A percentile compares a stretch with the other conserved stretches of the same genome.
These are phyloP conservation scores for Blastobotrys serpentis DNA, from an alignment of 1,139 yeast species.

Conservation along the genomic window DNA sequence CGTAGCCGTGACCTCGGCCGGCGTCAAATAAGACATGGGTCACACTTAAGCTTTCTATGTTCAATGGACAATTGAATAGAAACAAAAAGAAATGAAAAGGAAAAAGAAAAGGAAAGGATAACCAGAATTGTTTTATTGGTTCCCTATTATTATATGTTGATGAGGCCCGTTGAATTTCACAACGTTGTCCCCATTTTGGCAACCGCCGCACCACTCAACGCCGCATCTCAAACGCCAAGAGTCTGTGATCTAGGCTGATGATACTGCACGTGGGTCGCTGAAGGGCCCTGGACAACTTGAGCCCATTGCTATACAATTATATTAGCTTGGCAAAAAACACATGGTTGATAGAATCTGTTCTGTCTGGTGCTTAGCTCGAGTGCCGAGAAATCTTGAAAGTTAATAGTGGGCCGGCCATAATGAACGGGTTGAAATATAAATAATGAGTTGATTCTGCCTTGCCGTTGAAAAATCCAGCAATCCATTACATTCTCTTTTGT, in stretches of 20 bases:
- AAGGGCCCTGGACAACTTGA: not conserved
- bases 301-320: not conserved
- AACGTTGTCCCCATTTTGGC: not conserved
- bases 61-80: too few relatives aligned
- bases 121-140: too few relatives aligned
- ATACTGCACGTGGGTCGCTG: not conserved
- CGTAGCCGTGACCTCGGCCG: too few relatives aligned
- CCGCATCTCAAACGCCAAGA: not conserved
- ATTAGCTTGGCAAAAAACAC: slow-evolving; percentile 7
- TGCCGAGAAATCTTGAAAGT: too few relatives aligned
- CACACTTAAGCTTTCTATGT: too few relatives aligned
- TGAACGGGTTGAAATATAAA: not conserved
- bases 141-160: not conserved
- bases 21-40: not conserved
- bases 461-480: too few relatives aligned
- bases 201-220: not conserved
- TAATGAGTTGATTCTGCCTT: not conserved
- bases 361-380: not conserved
- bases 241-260: not conserved
- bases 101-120: too few relatives aligned
- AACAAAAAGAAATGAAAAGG: not conserved
- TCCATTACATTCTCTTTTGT: too few relatives aligned
- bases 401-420: not conserved
- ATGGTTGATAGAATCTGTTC: not conserved
- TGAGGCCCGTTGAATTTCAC: not conserved